Evolutionary conservation across 495 filamentous ascomycete genomes (phyloP).

Genomic region (Aspergillus biplanus): DNA sequence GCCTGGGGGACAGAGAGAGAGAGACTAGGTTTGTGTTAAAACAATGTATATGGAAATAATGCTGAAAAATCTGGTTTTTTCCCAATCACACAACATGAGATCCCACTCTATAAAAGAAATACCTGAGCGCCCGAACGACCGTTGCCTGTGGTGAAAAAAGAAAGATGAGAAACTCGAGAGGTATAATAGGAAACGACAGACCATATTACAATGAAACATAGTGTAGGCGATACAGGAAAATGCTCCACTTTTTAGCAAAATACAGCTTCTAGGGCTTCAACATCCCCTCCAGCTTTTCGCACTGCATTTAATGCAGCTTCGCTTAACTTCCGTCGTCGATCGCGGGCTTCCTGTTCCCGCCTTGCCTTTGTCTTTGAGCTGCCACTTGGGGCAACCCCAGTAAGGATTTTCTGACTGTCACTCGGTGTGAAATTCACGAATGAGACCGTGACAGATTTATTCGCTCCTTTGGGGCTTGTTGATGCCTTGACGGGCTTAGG

Average conservation of each 20-base stretch:
- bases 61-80: constrained; percentile 15
- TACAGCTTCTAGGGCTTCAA: constrained; percentile 56
- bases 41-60: too few species aligned
- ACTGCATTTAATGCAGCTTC: constrained; percentile 76
- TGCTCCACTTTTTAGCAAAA: constrained; percentile 34
- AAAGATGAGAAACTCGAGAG: constrained; percentile 10
- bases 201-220: constrained; percentile 11
- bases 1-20: too few species aligned
- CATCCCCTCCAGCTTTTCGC: constrained; percentile 78
- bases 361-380: constrained; percentile 92
- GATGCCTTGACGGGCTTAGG: constrained; percentile 42
- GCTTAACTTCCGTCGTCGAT: constrained; percentile 74
- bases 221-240: constrained; percentile 14
- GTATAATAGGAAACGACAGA: constrained; percentile 11
- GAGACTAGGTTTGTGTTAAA: too few species aligned
- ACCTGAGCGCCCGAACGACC: constrained; percentile 34
- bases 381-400: constrained; percentile 88
- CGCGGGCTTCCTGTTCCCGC: constrained; percentile 81
- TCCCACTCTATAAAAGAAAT: not conserved
- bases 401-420: constrained; percentile 80
- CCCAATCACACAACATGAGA: constrained; percentile 13
- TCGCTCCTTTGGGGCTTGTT: constrained; percentile 38
- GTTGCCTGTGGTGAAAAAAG: constrained; percentile 19
- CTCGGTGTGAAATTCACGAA: constrained; percentile 93
- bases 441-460: constrained; percentile 55